A percentile compares a stretch with the other conserved stretches of the same genome.
These are phyloP conservation scores for Pelargonium fulgidum DNA, from an alignment of 441 rosid species.

Conservation along the genomic window DNA sequence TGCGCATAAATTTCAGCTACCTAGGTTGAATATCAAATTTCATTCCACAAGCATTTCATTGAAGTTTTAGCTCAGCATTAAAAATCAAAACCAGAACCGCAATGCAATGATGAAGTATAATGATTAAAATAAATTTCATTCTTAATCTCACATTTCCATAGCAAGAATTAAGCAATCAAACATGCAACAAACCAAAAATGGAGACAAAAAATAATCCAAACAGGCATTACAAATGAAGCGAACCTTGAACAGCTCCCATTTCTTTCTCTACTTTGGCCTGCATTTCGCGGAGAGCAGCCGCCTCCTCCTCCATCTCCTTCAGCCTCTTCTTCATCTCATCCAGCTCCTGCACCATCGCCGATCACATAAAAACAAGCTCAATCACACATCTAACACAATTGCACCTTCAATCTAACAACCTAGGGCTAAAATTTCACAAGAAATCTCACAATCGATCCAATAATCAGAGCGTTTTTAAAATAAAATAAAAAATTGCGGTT, in stretches of 20 bases:
- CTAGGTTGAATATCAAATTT: too few species aligned
- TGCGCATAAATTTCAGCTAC: too few species aligned
- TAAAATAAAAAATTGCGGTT: too few species aligned
- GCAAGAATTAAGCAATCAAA: too few species aligned
- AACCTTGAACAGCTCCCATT: conserved; percentile 88
- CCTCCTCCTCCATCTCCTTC: conserved; percentile 95
- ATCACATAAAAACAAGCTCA: not conserved
- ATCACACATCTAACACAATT: not conserved
- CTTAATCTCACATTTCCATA: too few species aligned
- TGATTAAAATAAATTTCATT: too few species aligned
- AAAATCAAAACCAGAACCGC: not conserved
- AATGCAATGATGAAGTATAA: too few species aligned
- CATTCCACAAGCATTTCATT: not conserved
- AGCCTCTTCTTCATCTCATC: conserved; percentile 90
- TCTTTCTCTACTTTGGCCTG: conserved; percentile 95
- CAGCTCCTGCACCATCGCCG: conserved; percentile 45
- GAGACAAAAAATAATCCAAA: too few species aligned
- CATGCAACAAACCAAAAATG: not conserved
- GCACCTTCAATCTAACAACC: too few species aligned
- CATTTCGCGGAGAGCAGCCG: conserved; percentile 94
- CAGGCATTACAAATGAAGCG: not conserved
- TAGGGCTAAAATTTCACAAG: too few species aligned
- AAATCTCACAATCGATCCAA: too few species aligned
- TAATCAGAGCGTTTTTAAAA: too few species aligned
- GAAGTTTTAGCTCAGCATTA: not conserved